phyloP scores from a whole-genome alignment of 345 rosid genomes.

The Eucalyptus shirleyi region DNA sequence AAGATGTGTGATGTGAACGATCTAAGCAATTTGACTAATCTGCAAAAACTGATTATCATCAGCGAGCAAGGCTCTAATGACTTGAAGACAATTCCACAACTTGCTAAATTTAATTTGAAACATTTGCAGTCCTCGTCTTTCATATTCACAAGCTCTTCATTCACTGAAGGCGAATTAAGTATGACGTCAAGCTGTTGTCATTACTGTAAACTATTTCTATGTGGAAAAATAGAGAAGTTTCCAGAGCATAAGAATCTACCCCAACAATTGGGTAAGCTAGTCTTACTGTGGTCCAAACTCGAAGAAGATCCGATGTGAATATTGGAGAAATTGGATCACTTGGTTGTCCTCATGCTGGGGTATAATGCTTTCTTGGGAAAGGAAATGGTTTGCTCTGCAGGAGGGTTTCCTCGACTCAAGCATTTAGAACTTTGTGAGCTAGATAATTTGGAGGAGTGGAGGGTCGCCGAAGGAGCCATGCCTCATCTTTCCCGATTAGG shows the following conservation, averaged over 20 bases:
- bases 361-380: not conserved
- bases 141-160: too few species aligned
- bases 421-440: too few species aligned
- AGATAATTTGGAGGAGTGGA: too few species aligned
- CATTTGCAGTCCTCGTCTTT: not conserved
- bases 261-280: too few species aligned
- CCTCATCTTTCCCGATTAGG: too few species aligned
- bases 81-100: too few species aligned
- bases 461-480: too few species aligned
- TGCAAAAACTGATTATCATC: too few species aligned
- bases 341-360: conserved; percentile 5
- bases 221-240: rapidly evolving
- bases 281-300: not conserved
- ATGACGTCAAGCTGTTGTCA: rapidly evolving
- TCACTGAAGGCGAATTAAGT: rapidly evolving
- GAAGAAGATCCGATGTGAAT: conserved; percentile 26
- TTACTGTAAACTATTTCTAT: rapidly evolving
- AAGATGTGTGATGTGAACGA: not conserved
- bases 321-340: conserved; percentile 22
- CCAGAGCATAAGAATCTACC: too few species aligned
- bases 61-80: too few species aligned
- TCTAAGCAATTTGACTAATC: not conserved
- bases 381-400: too few species aligned
- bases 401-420: too few species aligned
- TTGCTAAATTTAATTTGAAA: not conserved